Percentiles rank a stretch among this genome's conserved stretches.
phyloP scores from a whole-genome alignment of 2,329 filamentous ascomycete species.

The Verticillium longisporum region DNA sequence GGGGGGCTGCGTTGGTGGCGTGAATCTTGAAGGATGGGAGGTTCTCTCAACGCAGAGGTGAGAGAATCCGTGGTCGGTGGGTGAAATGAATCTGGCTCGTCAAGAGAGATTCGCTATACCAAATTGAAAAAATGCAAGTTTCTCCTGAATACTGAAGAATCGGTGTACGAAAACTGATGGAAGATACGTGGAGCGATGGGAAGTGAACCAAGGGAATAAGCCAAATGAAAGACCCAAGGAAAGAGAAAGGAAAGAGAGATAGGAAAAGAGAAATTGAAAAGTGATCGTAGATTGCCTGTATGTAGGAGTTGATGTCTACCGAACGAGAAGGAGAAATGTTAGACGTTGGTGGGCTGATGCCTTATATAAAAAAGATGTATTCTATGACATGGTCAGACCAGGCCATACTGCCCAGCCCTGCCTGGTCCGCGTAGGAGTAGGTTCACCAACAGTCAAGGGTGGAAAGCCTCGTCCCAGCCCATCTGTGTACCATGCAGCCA shows the following conservation, averaged over 20 bases:
- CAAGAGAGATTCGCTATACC: not conserved
- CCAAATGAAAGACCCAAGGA: slow-evolving; percentile 12
- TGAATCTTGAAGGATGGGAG: slow-evolving; percentile 8
- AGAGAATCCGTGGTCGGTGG: not conserved
- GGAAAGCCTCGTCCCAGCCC: not conserved
- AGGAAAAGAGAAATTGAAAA: slow-evolving; percentile 15
- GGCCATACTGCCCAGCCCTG: not conserved
- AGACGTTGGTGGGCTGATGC: not conserved
- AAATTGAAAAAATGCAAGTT: not conserved
- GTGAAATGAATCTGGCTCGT: not conserved
- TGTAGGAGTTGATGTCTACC: not conserved
- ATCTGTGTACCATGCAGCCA: not conserved
- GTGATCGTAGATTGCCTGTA: slow-evolving; percentile 1
- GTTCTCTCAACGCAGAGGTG: not conserved
- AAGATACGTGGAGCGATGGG: slow-evolving; percentile 1
- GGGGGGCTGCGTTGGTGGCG: slow-evolving; percentile 10
- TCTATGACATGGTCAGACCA: not conserved
- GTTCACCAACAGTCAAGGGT: not conserved
- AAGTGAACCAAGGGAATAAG: not conserved
- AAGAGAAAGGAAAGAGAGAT: slow-evolving; percentile 14
- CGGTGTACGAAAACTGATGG: slow-evolving; percentile 1
- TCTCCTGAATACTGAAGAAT: slow-evolving; percentile 1
- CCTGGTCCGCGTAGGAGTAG: not conserved
- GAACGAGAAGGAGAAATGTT: not conserved
- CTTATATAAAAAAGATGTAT: not conserved